A percentile compares a stretch with the other conserved stretches of the same genome.
Conservation (phyloP, 2,329 filamentous ascomycete species). For the Colletotrichum higginsianum region DNA sequence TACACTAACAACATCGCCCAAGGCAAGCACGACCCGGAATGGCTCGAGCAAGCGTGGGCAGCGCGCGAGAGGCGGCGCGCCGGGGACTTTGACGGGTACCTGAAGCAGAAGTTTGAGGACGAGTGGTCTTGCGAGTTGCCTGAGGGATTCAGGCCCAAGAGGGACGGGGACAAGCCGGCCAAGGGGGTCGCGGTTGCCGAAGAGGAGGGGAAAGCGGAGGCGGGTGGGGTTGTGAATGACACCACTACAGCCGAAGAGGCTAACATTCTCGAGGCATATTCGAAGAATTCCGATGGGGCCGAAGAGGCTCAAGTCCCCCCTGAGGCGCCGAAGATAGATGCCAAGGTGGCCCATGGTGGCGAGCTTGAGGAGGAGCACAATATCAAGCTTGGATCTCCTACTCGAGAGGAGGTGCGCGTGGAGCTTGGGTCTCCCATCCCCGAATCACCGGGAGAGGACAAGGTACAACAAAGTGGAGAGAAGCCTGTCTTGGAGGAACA, state of each 20-base stretch:
- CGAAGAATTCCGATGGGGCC: not conserved
- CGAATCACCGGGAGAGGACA: not conserved
- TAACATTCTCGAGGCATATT: not conserved
- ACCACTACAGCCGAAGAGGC: no score
- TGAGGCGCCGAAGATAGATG: not conserved
- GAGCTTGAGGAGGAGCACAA: not conserved
- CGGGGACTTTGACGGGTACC: constrained; percentile 66
- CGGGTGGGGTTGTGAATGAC: not conserved
- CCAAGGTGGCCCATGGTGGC: not conserved
- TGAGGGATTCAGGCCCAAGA: constrained; percentile 47
- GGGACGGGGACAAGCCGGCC: not conserved
- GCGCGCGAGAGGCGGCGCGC: constrained; percentile 64
- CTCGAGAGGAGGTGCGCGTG: not conserved
- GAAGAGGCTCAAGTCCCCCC: no score
- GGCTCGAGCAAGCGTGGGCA: constrained; percentile 66
- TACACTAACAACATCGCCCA: constrained; percentile 62
- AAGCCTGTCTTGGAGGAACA: not conserved
- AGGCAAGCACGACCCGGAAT: constrained; percentile 67
- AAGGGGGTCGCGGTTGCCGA: not conserved
- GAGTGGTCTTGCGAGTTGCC: constrained; percentile 64
- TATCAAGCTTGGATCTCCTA: constrained; percentile 23
- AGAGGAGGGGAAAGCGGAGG: not conserved
- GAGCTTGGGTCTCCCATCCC: constrained; percentile 8
- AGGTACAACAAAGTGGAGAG: not conserved
- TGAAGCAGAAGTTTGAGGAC: constrained; percentile 60